Conservation (phyloP, 352 stramenopile species). For the Phytophthora pini region DNA sequence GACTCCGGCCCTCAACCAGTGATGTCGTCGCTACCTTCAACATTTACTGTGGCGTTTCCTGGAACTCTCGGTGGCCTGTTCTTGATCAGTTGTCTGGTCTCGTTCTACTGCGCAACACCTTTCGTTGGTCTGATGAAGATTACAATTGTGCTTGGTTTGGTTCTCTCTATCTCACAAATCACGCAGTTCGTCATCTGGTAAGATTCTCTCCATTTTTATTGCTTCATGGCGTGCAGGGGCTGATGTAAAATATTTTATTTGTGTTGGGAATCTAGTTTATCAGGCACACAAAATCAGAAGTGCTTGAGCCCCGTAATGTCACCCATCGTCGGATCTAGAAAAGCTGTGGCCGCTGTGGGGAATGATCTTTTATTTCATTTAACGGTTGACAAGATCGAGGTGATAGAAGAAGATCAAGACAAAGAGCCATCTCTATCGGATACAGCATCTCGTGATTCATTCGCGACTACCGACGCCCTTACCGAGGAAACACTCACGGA, state of each 20-base stretch:
- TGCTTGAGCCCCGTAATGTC: slow-evolving; percentile 26
- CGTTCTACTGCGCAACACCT: slow-evolving; percentile 71
- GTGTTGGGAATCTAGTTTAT: slow-evolving; percentile 31
- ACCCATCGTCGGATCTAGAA: slow-evolving; percentile 20
- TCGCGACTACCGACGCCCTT: slow-evolving; percentile 16
- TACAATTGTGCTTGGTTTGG: slow-evolving; percentile 81
- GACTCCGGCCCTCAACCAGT: slow-evolving; percentile 48
- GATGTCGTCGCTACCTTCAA: slow-evolving; percentile 52
- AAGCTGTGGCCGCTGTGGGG: slow-evolving; percentile 27
- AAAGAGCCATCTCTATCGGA: slow-evolving; percentile 30
- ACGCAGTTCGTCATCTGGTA: slow-evolving; percentile 71
- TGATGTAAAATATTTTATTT: too few species aligned
- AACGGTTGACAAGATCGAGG: slow-evolving; percentile 67
- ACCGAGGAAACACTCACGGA: slow-evolving; percentile 14
- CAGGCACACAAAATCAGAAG: slow-evolving; percentile 32
- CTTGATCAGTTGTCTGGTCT: slow-evolving; percentile 76
- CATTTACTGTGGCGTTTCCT: slow-evolving; percentile 73
- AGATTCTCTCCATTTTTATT: slow-evolving; percentile 1
- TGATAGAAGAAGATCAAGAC: slow-evolving; percentile 70
- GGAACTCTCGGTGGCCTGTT: slow-evolving; percentile 74
- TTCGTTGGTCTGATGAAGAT: slow-evolving; percentile 89
- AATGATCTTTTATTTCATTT: slow-evolving; percentile 56
- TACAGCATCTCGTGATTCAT: slow-evolving; percentile 33
- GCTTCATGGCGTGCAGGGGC: not conserved
- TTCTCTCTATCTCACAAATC: slow-evolving; percentile 83